Conservation (phyloP, 2,329 filamentous ascomycete species). For the Cladosporium austrohemisphaericum region DNA sequence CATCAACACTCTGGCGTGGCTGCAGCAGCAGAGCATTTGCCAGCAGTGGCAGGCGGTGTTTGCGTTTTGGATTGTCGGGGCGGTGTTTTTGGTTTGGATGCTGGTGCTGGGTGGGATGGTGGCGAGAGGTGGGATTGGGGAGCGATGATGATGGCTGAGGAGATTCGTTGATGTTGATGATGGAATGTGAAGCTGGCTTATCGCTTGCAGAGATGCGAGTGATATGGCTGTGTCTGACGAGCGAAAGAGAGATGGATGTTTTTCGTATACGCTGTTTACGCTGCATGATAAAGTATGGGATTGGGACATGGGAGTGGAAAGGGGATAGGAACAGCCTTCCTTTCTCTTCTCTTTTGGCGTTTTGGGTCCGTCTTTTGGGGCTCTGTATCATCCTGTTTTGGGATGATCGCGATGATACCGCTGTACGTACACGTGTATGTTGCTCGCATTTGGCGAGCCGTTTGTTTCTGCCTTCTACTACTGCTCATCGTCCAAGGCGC, state of each 20-base stretch:
- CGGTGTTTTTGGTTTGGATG: conserved; percentile 64
- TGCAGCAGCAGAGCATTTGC: conserved; percentile 62
- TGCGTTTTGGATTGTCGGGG: conserved; percentile 60
- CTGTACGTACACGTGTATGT: too few relatives aligned
- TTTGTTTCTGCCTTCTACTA: too few relatives aligned
- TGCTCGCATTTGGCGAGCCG: too few relatives aligned
- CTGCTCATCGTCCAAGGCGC: too few relatives aligned
- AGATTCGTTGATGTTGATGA: background rate
- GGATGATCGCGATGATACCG: too few relatives aligned
- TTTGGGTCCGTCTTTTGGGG: too few relatives aligned
- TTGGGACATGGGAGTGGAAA: background rate
- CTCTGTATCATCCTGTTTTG: too few relatives aligned
- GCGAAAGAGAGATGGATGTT: background rate
- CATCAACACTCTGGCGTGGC: conserved; percentile 56
- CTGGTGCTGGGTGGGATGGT: conserved; percentile 52
- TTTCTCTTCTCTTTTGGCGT: conserved; percentile 7
- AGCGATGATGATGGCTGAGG: conserved; percentile 1
- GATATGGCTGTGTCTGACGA: too few relatives aligned
- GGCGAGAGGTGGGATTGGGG: conserved; percentile 29
- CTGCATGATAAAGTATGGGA: conserved; percentile 2
- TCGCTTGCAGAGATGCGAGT: too few relatives aligned
- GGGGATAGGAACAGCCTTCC: background rate
- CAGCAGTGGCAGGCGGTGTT: conserved; percentile 62
- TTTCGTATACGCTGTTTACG: background rate
- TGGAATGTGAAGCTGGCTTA: background rate